These are phyloP conservation scores for Lentinula aciculospora DNA, from an alignment of 768 basidiomycete genomes.

Conservation along the genomic window DNA sequence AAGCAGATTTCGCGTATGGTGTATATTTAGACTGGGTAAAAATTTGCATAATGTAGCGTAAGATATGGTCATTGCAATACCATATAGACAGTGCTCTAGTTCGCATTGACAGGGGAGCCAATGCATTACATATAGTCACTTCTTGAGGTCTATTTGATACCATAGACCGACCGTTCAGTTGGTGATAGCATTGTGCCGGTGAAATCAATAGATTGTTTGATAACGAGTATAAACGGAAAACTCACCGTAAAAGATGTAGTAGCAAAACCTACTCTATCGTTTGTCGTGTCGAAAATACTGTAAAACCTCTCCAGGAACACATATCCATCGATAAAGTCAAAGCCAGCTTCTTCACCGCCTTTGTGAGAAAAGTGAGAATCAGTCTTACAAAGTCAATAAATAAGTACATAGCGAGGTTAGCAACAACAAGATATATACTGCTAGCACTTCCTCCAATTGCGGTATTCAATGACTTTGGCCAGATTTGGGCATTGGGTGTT, in stretches of 20 bases:
- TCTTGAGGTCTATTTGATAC: no score
- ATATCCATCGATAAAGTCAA: conserved; percentile 53
- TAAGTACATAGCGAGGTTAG: conserved; percentile 28
- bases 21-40: no score
- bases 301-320: conserved; percentile 61
- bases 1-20: no score
- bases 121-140: no score
- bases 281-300: conserved; percentile 56
- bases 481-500: conserved; percentile 35
- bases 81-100: no score
- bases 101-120: no score
- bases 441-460: conserved; percentile 25
- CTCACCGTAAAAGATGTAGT: conserved; percentile 4
- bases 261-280: conserved; percentile 17
- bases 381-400: neutral
- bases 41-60: no score
- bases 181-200: neutral
- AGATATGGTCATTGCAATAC: no score
- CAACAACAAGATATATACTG: conserved; percentile 30
- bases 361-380: neutral
- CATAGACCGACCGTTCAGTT: neutral
- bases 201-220: neutral
- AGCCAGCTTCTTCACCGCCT: conserved; percentile 28
- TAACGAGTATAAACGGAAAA: neutral
- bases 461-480: conserved; percentile 29